Evolutionary conservation across 306 rosid species (phyloP).

Genomic region (Styphnolobium japonicum): DNA sequence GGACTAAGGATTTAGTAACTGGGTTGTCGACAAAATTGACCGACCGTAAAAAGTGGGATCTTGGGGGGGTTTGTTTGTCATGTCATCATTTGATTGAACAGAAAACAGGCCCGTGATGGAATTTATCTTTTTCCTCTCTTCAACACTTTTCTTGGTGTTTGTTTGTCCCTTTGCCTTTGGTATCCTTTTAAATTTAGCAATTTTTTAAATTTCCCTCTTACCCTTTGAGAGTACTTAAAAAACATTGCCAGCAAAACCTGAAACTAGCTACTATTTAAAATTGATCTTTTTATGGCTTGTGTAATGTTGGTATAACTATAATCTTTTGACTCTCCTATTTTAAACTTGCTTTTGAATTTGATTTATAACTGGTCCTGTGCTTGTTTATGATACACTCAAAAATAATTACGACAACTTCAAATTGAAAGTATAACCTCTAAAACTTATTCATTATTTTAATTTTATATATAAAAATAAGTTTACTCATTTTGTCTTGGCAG

Average conservation of each 20-base stretch:
- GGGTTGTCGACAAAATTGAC: slow-evolving; percentile 25
- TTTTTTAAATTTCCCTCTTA: slow-evolving; percentile 3
- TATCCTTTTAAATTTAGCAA: background rate
- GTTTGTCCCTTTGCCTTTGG: slow-evolving; percentile 14
- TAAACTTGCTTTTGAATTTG: background rate
- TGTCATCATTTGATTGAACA: slow-evolving; percentile 51
- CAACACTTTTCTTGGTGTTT: background rate
- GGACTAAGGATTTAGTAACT: background rate
- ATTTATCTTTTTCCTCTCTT: slow-evolving; percentile 18
- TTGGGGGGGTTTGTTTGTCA: slow-evolving; percentile 27
- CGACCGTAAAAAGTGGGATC: slow-evolving; percentile 33
- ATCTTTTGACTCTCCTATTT: background rate
- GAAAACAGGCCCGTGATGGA: slow-evolving; percentile 73
- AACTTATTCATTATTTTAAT: background rate
- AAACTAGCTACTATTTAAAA: background rate
- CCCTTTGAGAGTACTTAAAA: slow-evolving; percentile 15
- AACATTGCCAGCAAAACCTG: background rate
- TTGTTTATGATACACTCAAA: background rate
- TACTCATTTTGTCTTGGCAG: slow-evolving; percentile 42
- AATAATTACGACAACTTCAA: background rate
- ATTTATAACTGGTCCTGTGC: background rate
- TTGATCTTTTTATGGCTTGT: background rate
- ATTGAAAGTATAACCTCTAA: background rate
- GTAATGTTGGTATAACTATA: background rate
- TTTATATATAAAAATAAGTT: background rate